Conservation (phyloP, 139 green algal species). For the Yamagishiella unicocca region DNA sequence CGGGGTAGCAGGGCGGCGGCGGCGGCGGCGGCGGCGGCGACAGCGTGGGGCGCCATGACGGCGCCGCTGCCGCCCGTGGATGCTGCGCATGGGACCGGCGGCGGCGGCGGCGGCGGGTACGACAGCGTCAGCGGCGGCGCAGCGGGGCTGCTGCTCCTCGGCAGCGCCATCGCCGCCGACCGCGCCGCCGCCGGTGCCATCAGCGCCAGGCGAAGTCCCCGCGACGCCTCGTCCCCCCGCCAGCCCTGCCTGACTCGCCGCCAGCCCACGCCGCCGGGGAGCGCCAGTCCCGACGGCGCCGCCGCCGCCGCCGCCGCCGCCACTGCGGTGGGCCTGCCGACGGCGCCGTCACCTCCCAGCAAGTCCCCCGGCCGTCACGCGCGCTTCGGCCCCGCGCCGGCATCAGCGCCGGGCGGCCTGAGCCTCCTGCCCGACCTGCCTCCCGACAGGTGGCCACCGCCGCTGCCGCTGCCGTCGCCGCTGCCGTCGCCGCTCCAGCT, state of each 20-base stretch:
- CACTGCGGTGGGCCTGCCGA: not conserved
- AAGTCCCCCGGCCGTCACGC: slow-evolving; percentile 24
- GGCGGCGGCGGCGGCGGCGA: not conserved
- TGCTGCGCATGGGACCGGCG: not conserved
- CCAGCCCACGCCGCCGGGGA: not conserved
- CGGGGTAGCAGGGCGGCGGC: not conserved
- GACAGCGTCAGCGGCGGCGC: not conserved
- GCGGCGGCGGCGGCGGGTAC: not conserved
- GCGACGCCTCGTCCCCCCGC: not conserved
- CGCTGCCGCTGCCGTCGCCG: slow-evolving; percentile 1
- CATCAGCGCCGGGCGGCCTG: not conserved
- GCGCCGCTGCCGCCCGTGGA: not conserved
- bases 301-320: not conserved
- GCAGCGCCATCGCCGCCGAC: not conserved
- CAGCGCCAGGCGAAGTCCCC: not conserved
- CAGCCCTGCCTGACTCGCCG: not conserved
- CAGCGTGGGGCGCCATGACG: not conserved
- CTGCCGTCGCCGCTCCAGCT: not conserved
- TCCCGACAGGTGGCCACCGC: not conserved
- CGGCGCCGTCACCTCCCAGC: not conserved
- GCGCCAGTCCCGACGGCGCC: not conserved
- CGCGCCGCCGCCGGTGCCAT: not conserved
- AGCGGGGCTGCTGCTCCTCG: not conserved
- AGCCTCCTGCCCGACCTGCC: not conserved
- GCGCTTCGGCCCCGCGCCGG: slow-evolving; percentile 9